A percentile compares a stretch with the other conserved stretches of the same genome.
These are phyloP conservation scores for Lachancea lanzarotensis DNA, from an alignment of 805 yeast genomes.

Conservation along the genomic window DNA sequence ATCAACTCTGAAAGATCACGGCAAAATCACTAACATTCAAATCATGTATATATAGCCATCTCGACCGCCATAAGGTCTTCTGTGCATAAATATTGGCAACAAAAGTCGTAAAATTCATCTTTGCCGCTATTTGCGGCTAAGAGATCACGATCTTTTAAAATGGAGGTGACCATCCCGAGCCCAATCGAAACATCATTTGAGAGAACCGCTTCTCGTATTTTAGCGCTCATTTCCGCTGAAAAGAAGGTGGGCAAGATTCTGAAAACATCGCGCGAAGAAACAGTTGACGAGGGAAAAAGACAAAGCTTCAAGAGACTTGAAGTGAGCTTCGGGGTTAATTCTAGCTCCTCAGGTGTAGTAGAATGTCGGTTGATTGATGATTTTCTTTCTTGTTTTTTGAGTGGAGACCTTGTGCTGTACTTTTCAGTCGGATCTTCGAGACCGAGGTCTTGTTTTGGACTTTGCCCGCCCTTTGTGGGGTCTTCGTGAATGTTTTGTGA, in stretches of 20 bases:
- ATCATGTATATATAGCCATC: conserved; percentile 13
- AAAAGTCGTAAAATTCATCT: conserved; percentile 23
- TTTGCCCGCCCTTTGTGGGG: too few species aligned
- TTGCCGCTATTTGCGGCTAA: conserved; percentile 12
- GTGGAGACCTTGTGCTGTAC: too few species aligned
- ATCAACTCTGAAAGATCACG: neutral
- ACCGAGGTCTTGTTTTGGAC: too few species aligned
- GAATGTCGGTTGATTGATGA: too few species aligned
- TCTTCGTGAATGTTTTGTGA: too few species aligned
- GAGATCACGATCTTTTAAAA: conserved; percentile 14
- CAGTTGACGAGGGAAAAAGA: neutral
- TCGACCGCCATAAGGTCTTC: conserved; percentile 25
- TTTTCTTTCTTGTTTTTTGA: too few species aligned
- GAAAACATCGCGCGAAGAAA: neutral
- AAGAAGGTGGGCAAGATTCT: neutral
- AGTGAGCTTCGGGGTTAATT: neutral
- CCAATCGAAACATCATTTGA: conserved; percentile 1
- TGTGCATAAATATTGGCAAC: conserved; percentile 21
- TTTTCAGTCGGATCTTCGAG: too few species aligned
- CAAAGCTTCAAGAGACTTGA: neutral
- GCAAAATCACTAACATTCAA: neutral
- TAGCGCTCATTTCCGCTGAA: neutral
- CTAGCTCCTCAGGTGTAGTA: neutral
- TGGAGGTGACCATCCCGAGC: conserved; percentile 12
- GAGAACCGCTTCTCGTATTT: neutral